Conservation (phyloP, 1,284 basidiomycete species). For the Tetrapyrgos nigripes region DNA sequence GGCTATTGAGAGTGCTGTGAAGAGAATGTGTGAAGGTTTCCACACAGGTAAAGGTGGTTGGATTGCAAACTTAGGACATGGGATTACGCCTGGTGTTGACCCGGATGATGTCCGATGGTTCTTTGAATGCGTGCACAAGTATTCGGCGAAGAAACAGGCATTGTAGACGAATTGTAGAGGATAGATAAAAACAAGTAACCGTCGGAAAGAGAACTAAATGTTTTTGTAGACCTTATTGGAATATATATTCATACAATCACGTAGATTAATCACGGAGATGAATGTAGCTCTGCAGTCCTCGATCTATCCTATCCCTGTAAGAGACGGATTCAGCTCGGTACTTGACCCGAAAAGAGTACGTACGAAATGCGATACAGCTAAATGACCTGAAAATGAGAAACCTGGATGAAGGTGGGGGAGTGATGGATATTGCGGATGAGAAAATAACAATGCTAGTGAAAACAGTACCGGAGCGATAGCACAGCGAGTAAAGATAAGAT, state of each 20-base stretch:
- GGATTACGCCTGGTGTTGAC: constrained; percentile 95
- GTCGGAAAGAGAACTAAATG: background rate
- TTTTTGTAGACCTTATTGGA: background rate
- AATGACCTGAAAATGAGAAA: background rate
- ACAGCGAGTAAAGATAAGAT: constrained; percentile 3
- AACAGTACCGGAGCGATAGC: background rate
- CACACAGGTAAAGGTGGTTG: constrained; percentile 70
- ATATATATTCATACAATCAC: constrained; percentile 4
- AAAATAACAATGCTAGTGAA: background rate
- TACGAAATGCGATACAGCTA: background rate
- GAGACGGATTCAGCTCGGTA: background rate
- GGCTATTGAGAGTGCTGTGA: constrained; percentile 89
- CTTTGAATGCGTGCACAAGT: constrained; percentile 90
- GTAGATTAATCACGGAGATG: background rate
- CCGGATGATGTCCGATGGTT: constrained; percentile 91
- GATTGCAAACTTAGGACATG: constrained; percentile 98
- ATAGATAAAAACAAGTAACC: background rate
- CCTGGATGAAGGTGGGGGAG: constrained; percentile 2
- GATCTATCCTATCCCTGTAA: background rate
- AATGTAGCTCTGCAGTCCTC: constrained; percentile 1
- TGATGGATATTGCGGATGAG: constrained; percentile 1
- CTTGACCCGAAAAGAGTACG: background rate
- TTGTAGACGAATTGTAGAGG: background rate
- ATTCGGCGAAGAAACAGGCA: constrained; percentile 57
- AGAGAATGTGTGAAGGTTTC: constrained; percentile 85